Evolutionary conservation across 2,329 filamentous ascomycete species (phyloP).

Genomic region (Colletotrichum falcatum): DNA sequence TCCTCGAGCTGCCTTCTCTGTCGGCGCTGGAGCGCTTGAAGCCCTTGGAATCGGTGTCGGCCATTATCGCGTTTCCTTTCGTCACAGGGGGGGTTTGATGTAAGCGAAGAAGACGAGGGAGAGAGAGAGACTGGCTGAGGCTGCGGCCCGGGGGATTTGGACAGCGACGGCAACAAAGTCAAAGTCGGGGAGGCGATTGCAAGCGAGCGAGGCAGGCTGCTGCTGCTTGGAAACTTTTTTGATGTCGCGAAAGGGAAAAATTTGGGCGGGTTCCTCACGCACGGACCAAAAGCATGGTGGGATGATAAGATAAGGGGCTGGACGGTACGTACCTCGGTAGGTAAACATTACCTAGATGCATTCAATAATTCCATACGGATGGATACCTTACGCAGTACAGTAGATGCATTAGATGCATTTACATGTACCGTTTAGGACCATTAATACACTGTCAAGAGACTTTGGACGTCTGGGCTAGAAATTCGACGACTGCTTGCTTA

Average conservation of each 20-base stretch:
- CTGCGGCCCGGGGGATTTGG: conserved; percentile 19
- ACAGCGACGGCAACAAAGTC: conserved; percentile 26
- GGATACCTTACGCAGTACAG: too few relatives aligned
- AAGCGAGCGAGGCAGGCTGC: conserved; percentile 11
- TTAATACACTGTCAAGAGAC: conserved; percentile 5
- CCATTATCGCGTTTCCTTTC: conserved; percentile 50
- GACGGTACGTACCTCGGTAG: background rate
- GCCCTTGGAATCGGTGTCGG: conserved; percentile 50
- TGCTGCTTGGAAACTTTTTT: conserved; percentile 36
- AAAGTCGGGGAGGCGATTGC: conserved; percentile 14
- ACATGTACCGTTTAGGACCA: background rate
- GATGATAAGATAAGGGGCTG: conserved; percentile 36
- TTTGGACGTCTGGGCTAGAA: background rate
- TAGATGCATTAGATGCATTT: background rate
- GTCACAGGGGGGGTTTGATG: background rate
- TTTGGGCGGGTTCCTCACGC: conserved; percentile 28
- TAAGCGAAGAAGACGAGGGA: conserved; percentile 5
- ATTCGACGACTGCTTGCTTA: too few relatives aligned
- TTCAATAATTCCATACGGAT: too few relatives aligned
- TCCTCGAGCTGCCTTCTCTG: conserved; percentile 55
- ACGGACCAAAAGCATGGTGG: conserved; percentile 32
- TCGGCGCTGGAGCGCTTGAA: conserved; percentile 61
- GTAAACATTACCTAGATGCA: too few relatives aligned
- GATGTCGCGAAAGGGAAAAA: conserved; percentile 39
- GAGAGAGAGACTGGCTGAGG: conserved; percentile 30